Evolutionary conservation across 2,329 filamentous ascomycete species (phyloP).

Genomic region (Talaromyces rugulosus): DNA sequence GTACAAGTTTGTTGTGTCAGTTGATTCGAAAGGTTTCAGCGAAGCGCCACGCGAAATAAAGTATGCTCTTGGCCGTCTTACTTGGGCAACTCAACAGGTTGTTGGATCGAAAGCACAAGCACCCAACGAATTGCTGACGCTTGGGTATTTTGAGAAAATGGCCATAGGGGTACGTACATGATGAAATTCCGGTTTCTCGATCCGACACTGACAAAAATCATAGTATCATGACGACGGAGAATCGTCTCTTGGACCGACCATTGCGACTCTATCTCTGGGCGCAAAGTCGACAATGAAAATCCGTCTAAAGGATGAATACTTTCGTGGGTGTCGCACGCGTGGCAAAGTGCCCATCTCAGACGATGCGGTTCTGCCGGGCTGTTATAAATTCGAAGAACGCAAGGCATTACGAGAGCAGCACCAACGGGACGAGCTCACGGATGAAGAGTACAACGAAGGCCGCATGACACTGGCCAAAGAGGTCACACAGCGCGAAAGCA

Average conservation of each 20-base stretch:
- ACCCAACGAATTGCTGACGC: constrained; percentile 54
- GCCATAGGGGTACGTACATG: constrained; percentile 45
- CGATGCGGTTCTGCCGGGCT: constrained; percentile 31
- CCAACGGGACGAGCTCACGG: constrained; percentile 17
- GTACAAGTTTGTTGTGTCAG: constrained; percentile 56
- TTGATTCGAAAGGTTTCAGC: constrained; percentile 40
- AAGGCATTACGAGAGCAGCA: constrained; percentile 19
- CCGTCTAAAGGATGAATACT: constrained; percentile 52
- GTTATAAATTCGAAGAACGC: constrained; percentile 22
- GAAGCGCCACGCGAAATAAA: constrained; percentile 41
- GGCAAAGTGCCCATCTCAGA: constrained; percentile 17
- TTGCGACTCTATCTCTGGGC: constrained; percentile 54
- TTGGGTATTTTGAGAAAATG: constrained; percentile 54
- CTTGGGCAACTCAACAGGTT: constrained; percentile 48
- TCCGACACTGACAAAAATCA: constrained; percentile 1
- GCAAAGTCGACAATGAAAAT: constrained; percentile 50
- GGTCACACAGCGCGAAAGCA: constrained; percentile 21
- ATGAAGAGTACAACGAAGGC: constrained; percentile 18
- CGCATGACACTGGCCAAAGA: constrained; percentile 25
- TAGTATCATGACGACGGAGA: constrained; percentile 60
- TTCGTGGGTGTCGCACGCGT: constrained; percentile 23
- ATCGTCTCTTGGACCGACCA: constrained; percentile 50
- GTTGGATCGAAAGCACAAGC: constrained; percentile 29
- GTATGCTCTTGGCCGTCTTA: constrained; percentile 46
- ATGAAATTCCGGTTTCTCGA: background rate